Evolutionary conservation across 2,329 filamentous ascomycete genomes (phyloP).

Genomic region (Dactylonectria estremocensis): DNA sequence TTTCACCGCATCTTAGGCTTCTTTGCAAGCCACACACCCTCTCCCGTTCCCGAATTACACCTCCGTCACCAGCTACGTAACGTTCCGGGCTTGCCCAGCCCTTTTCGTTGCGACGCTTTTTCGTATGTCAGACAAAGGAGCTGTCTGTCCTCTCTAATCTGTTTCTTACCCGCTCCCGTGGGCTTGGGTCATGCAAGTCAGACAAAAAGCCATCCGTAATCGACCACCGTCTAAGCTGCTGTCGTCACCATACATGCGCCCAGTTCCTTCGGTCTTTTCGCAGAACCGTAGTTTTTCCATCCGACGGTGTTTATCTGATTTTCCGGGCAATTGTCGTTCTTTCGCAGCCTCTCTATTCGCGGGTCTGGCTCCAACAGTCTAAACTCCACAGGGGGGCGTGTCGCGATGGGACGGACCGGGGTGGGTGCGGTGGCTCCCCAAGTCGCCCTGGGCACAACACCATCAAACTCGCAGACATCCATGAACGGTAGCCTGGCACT

Average conservation of each 20-base stretch:
- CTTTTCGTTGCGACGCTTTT: background rate
- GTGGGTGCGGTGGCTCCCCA: conserved; percentile 14
- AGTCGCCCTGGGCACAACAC: conserved; percentile 3
- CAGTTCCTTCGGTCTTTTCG: background rate
- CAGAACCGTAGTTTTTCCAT: background rate
- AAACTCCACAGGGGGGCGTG: background rate
- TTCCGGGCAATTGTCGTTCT: background rate
- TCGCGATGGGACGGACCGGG: background rate
- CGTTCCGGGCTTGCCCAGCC: conserved; percentile 8
- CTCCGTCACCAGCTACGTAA: conserved; percentile 10
- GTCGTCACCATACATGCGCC: conserved; percentile 12
- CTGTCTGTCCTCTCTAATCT: too few species aligned
- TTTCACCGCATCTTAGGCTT: background rate
- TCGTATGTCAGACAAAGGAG: background rate
- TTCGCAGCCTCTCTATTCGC: background rate
- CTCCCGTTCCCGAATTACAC: background rate
- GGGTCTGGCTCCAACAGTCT: background rate
- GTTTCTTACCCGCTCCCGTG: conserved; percentile 22
- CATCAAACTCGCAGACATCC: conserved; percentile 31
- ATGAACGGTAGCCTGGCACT: conserved; percentile 48
- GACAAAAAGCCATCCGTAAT: conserved; percentile 5
- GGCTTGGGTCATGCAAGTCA: conserved; percentile 30
- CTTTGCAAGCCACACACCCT: conserved; percentile 16
- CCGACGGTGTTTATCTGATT: background rate
- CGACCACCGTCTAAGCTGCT: background rate